Evolutionary conservation across 306 rosid genomes (phyloP).

Genomic region (Citrullus colocynthis): DNA sequence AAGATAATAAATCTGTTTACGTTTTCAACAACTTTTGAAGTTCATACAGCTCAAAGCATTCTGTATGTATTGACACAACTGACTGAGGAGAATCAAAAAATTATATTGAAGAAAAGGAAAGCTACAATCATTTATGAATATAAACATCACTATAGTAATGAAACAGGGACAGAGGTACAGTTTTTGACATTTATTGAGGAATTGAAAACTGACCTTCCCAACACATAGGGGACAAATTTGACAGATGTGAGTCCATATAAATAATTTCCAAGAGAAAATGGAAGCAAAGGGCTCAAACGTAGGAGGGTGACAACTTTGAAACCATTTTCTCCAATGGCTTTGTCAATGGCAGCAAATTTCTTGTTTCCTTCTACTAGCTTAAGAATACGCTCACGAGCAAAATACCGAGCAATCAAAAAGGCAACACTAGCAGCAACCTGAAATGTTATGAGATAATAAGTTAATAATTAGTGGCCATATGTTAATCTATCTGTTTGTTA

Average conservation of each 20-base stretch:
- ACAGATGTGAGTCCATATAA: constrained; percentile 94
- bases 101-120: background rate
- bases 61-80: background rate
- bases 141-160: background rate
- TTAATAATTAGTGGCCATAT: background rate
- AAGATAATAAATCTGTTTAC: background rate
- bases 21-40: background rate
- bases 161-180: background rate
- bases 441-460: constrained; percentile 19
- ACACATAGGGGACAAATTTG: constrained; percentile 78
- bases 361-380: constrained; percentile 92
- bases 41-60: background rate
- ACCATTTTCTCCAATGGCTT: constrained; percentile 90
- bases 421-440: constrained; percentile 96
- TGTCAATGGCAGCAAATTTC: constrained; percentile 89
- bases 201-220: constrained; percentile 63
- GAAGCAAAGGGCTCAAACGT: constrained; percentile 94
- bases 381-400: constrained; percentile 92
- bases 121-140: background rate
- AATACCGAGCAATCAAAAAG: constrained; percentile 89
- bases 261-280: constrained; percentile 91
- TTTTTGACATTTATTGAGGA: background rate
- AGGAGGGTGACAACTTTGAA: constrained; percentile 92
- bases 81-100: background rate
- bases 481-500: background rate